phyloP scores from a whole-genome alignment of 2,329 filamentous ascomycete species.

The Cadophora luteo-olivacea region DNA sequence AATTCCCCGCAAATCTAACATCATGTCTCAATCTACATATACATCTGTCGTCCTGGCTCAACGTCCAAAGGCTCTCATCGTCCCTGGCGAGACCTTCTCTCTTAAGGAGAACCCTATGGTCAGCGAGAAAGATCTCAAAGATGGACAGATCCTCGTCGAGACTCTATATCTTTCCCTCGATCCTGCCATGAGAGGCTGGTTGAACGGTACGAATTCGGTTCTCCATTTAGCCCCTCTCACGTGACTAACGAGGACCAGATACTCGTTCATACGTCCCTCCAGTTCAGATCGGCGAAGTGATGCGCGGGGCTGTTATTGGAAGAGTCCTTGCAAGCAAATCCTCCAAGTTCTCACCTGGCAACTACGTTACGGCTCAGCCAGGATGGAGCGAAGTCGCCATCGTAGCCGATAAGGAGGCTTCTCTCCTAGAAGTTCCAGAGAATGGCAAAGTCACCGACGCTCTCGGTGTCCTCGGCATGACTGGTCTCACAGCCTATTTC shows the following conservation, averaged over 20 bases:
- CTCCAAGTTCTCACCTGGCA: conserved; percentile 59
- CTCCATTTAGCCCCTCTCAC: conserved; percentile 15
- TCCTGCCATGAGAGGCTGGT: conserved; percentile 78
- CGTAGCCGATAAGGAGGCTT: conserved; percentile 57
- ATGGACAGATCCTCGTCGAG: conserved; percentile 69
- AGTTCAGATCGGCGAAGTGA: conserved; percentile 70
- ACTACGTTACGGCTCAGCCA: conserved; percentile 58
- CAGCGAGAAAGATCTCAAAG: conserved; percentile 56
- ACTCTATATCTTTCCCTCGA: conserved; percentile 71
- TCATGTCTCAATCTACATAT: conserved; percentile 44
- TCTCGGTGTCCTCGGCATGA: conserved; percentile 67
- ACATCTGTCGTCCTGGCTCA: conserved; percentile 63
- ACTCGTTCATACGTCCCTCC: conserved; percentile 70
- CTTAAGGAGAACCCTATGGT: conserved; percentile 56
- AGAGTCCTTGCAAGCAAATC: conserved; percentile 68
- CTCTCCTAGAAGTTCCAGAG: conserved; percentile 49
- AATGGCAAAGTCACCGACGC: conserved; percentile 60
- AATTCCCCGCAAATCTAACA: conserved; percentile 35
- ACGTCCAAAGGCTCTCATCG: conserved; percentile 64
- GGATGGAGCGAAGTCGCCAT: conserved; percentile 75
- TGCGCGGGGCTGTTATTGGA: conserved; percentile 68
- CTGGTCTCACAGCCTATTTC: conserved; percentile 78
- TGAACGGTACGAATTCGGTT: conserved; percentile 52
- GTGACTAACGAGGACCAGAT: conserved; percentile 40
- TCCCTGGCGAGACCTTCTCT: conserved; percentile 70